A percentile compares a stretch with the other conserved stretches of the same genome.
phyloP scores from a whole-genome alignment of 148 eudicot species.

The Cornus florida region DNA sequence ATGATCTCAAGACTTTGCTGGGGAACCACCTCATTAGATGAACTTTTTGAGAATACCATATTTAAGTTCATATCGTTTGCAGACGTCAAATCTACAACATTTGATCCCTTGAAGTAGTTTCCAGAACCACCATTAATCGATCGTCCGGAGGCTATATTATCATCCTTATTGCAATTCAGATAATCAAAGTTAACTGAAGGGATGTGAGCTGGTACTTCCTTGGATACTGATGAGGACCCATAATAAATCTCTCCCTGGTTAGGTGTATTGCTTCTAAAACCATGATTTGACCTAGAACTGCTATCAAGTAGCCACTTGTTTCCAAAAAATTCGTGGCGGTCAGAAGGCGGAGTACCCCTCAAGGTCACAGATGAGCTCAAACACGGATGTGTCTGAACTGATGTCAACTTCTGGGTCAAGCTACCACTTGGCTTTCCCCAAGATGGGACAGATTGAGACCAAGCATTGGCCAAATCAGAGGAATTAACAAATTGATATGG shows the following conservation, averaged over 20 bases:
- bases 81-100: constrained; percentile 35
- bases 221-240: constrained; percentile 44
- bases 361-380: constrained; percentile 27
- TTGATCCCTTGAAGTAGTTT: constrained; percentile 29
- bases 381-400: constrained; percentile 39
- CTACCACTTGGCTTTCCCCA: constrained; percentile 38
- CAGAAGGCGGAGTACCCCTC: constrained; percentile 37
- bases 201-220: constrained; percentile 28
- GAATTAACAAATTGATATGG: constrained; percentile 33
- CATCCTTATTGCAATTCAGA: constrained; percentile 36
- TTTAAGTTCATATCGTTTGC: constrained; percentile 57
- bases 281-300: constrained; percentile 32
- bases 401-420: constrained; percentile 33
- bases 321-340: constrained; percentile 30
- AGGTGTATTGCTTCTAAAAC: constrained; percentile 27
- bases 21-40: constrained; percentile 26
- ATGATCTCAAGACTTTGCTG: constrained; percentile 20
- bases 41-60: constrained; percentile 33
- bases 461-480: constrained; percentile 38
- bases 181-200: constrained; percentile 39
- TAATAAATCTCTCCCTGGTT: constrained; percentile 43
- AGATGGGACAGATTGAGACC: constrained; percentile 46
- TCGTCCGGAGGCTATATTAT: constrained; percentile 29
- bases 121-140: constrained; percentile 21
- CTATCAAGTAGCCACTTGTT: constrained; percentile 38